These are phyloP conservation scores for Fusarium veterinarium DNA, from an alignment of 2,329 filamentous ascomycete species.

Conservation along the genomic window DNA sequence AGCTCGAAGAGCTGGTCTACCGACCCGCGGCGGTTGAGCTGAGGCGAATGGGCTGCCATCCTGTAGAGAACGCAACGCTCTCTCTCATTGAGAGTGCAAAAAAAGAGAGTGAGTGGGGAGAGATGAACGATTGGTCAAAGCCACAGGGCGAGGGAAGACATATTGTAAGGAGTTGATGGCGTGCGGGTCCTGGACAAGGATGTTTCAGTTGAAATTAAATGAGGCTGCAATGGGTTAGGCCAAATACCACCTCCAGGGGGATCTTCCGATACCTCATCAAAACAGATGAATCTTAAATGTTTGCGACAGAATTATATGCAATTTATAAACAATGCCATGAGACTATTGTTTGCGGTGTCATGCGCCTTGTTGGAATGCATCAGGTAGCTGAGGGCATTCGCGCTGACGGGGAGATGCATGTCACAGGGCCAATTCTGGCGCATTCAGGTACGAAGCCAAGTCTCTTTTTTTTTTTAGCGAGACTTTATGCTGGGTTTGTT, in stretches of 20 bases:
- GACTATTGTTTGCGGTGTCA: background rate
- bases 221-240: conserved; percentile 14
- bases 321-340: background rate
- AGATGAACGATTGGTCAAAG: conserved; percentile 33
- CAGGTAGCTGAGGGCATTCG: background rate
- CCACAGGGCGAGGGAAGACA: background rate
- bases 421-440: background rate
- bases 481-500: background rate
- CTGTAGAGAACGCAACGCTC: conserved; percentile 6
- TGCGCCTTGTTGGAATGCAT: background rate
- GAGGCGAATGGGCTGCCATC: conserved; percentile 19
- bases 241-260: conserved; percentile 8
- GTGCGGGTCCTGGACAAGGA: conserved; percentile 12
- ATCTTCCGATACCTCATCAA: conserved; percentile 20
- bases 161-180: conserved; percentile 10
- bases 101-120: conserved; percentile 11
- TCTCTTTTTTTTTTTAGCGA: conserved; percentile 2
- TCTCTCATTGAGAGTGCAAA: conserved; percentile 7
- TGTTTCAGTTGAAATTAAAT: conserved; percentile 28
- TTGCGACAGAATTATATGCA: background rate
- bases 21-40: conserved; percentile 26
- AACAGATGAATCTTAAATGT: background rate
- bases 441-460: background rate
- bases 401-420: background rate
- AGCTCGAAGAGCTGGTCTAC: conserved; percentile 41